These are phyloP conservation scores for Penicillium angulare DNA, from an alignment of 495 filamentous ascomycete genomes.

Conservation along the genomic window DNA sequence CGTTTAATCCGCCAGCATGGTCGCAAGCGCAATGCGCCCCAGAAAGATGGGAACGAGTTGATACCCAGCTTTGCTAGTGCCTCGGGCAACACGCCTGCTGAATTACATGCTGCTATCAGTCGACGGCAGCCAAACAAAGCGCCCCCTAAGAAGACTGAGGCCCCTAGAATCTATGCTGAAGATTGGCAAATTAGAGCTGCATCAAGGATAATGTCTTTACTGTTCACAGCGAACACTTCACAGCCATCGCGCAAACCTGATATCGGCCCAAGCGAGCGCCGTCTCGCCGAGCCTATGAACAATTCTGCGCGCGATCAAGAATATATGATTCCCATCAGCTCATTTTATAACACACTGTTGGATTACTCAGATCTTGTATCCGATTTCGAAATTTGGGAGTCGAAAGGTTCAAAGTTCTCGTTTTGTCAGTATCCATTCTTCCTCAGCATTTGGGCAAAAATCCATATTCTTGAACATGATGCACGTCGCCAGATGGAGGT, in stretches of 20 bases:
- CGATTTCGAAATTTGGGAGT: slow-evolving; percentile 90
- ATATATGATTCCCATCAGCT: slow-evolving; percentile 71
- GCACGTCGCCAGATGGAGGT: slow-evolving; percentile 88
- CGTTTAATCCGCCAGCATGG: slow-evolving; percentile 72
- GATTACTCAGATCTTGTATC: slow-evolving; percentile 84
- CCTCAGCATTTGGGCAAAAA: slow-evolving; percentile 90
- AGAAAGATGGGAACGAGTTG: slow-evolving; percentile 59
- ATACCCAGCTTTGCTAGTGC: slow-evolving; percentile 67
- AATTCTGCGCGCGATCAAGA: slow-evolving; percentile 51
- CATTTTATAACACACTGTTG: slow-evolving; percentile 84
- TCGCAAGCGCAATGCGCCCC: slow-evolving; percentile 56
- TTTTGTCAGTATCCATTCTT: slow-evolving; percentile 97
- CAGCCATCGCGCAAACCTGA: slow-evolving; percentile 35
- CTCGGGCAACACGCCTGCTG: slow-evolving; percentile 60
- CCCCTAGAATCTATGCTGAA: slow-evolving; percentile 67
- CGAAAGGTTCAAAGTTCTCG: slow-evolving; percentile 68
- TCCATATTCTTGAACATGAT: slow-evolving; percentile 88
- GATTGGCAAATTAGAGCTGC: slow-evolving; percentile 92
- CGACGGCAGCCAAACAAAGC: slow-evolving; percentile 49
- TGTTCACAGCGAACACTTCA: slow-evolving; percentile 81
- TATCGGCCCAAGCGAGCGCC: slow-evolving; percentile 11
- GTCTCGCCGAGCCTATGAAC: slow-evolving; percentile 25
- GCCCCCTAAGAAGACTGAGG: slow-evolving; percentile 39
- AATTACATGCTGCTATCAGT: slow-evolving; percentile 78
- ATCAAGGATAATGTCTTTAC: slow-evolving; percentile 74